Percentiles rank a stretch among this genome's conserved stretches.
These are phyloP conservation scores for Aegilops bicornis DNA, from an alignment of 176 grass and related monocot species.

Conservation along the genomic window DNA sequence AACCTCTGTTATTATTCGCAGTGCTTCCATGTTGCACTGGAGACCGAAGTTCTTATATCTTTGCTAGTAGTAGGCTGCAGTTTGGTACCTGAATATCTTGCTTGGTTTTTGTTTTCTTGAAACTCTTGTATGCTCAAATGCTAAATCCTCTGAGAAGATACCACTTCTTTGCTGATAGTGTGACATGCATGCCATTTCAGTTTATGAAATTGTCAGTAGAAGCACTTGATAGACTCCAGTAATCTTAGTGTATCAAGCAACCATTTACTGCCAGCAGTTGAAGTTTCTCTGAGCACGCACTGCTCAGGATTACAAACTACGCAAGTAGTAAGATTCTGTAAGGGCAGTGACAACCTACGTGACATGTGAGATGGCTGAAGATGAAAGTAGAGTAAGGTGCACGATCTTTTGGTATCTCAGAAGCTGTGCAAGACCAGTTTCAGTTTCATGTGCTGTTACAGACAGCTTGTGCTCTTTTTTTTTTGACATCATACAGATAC, in stretches of 20 bases:
- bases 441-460: neutral
- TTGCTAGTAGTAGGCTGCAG: neutral
- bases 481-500: no score
- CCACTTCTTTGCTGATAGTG: neutral
- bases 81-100: neutral
- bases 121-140: neutral
- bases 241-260: neutral
- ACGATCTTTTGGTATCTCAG: neutral
- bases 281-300: neutral
- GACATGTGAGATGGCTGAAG: no score
- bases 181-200: neutral
- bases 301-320: neutral
- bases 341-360: neutral
- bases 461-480: no score
- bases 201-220: neutral
- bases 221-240: neutral
- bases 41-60: neutral
- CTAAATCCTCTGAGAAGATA: neutral
- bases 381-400: neutral
- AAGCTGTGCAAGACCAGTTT: neutral
- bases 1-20: neutral
- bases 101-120: neutral
- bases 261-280: neutral
- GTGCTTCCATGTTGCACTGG: neutral
- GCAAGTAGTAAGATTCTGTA: neutral